Base-by-base conservation (phyloP, 2,329 filamentous ascomycete genomes). In the Lachnellula occidentalis region DNA sequence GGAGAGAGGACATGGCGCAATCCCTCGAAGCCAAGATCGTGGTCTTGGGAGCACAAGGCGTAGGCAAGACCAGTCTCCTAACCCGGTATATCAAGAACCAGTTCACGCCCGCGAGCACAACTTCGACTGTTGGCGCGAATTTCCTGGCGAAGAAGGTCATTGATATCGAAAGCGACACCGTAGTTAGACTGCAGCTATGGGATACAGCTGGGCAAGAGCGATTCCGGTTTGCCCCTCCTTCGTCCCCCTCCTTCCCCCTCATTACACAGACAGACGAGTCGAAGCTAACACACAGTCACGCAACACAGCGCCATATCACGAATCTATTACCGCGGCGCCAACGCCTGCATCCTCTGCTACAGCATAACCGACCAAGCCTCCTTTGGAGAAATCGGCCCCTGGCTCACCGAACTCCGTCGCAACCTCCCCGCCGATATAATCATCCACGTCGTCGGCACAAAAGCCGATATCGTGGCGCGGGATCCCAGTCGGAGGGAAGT, bases 181-280 rank as follows among this genome's bases (percentile, higher is more conserved):
- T 88, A 22, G 90, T 96, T 36, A 84, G 92, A n/a, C 78, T 96
- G 37, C 92, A 96, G 69, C 95, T 96, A 63, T 96, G 92, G 92
- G 92, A 96, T 69, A 96, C 92, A 77, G 84, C 92, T 54, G 92
- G 92, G 58, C 92, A 99, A 69, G 92, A 99, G 75, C 85, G 92
- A 54, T 99, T 97, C 71, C 85, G 92, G 66, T 67, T 58, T 45
- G 58, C 54, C 24, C 22, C 15, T 45, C 36, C 17, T 15, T 49
- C 34, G 49, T 52, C 17, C 43, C 21, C 34, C n/a, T n/a, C 21
- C 34, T 19, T 51, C 5, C 24, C 24, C 24, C 36, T 37, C 19
- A 31, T 34, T 6, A 36, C 31, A 52, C 14, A 37, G 36, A 9
- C 17, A 27, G 8, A n/a, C 17, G 11, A 31, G 14, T 36, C 15